Evolutionary conservation across 345 rosid species (phyloP), one percentile per base, ranked within the genome.

Genomic region (Bruguiera parviflora): DNA sequence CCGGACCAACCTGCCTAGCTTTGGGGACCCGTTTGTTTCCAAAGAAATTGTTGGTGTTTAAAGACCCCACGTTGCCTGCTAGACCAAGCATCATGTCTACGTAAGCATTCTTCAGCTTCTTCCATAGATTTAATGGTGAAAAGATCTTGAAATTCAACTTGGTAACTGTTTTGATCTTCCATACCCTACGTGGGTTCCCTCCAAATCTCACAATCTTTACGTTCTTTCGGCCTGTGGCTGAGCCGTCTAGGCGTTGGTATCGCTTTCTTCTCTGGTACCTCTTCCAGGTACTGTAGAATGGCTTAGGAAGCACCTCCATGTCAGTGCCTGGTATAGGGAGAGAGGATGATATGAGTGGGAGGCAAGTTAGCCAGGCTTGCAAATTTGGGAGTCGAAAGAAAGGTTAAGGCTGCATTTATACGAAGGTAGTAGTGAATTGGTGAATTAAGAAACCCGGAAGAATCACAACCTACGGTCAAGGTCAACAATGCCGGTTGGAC

Each of bases 241-340:
- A 59, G 0, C 69, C 58, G 47, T 69, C 57, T 2, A 81, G 68
- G 24, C 72, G 69, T 52, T 72, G 77, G 67, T 84, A 81, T 22
- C 67, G 21, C 33, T 67, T 77, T 68, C 84, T 79, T 70, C 78
- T 69, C 81, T 75, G 69, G 72, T 64, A 72, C 65, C 80, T 77
- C 65, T 61, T 69, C 78, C 78, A 63, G n/a, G 75, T 57, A 2
- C 66, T 69, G 2, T 52, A 60, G 28, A 69, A 37, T 27, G 77
- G 37, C 31, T 53, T 63, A 1, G 70, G 52, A 33, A 68, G 58
- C 0, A 71, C 35, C 28, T 76, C 80, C 84, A 78, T 73, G 71
- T 49, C 6, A 15, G 16, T 24, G 0, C 52, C 11, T 65, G 29
- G 0, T 6, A 10, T 29, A 4, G 33, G 22, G 39, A 15, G 10